Evolutionary conservation across 2,329 filamentous ascomycete species (phyloP), one percentile per base, ranked within the genome.

Genomic region (Myriosclerotinia scirpicola): DNA sequence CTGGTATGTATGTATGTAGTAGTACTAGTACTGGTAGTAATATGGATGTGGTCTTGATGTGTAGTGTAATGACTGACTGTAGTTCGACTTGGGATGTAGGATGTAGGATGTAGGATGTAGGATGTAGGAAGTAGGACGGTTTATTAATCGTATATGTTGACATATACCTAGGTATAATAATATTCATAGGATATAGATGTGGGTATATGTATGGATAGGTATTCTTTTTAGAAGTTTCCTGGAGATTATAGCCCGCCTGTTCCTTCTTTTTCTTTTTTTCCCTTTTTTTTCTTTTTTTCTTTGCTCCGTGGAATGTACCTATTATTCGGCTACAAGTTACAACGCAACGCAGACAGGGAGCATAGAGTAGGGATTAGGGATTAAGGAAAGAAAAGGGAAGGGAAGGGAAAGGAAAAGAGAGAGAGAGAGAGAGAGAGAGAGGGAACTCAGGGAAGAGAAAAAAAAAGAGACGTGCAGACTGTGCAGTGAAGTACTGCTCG

Each of bases 221-320:
- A 48, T 48, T 36, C 44, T 60, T 38, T 60, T 38, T 38, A 36
- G 56, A 48, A 22, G 20, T 48, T 60, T 22, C 44, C 42, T 60
- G 30, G 42, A 60, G 56, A 60, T 59, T n/a, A 60, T 60, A 50
- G 58, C 58, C 44, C 58, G 58, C n/a, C 58, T 60, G 58, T 50
- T 60, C 30, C 42, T 60, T n/a, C 30, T 26, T 26, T 36, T 59
- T 48, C 26, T 50, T 44, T 30, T 44, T 42, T 3, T 42, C 4
- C 5, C 7, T 4, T 42, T 15, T 26, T 26, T 26, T 26, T 26
- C 3, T 26, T 3, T 26, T 26, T 26, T 26, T 26, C 26, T 48
- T 36, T 11, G 2, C 42, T 48, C 44, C 44, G 58, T 60, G 58
- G 58, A 60, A 60, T 50, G 58, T 26, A n/a, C n/a, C n/a, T n/a